phyloP scores from a whole-genome alignment of 306 rosid genomes.

The Pyrus betulifolia region DNA sequence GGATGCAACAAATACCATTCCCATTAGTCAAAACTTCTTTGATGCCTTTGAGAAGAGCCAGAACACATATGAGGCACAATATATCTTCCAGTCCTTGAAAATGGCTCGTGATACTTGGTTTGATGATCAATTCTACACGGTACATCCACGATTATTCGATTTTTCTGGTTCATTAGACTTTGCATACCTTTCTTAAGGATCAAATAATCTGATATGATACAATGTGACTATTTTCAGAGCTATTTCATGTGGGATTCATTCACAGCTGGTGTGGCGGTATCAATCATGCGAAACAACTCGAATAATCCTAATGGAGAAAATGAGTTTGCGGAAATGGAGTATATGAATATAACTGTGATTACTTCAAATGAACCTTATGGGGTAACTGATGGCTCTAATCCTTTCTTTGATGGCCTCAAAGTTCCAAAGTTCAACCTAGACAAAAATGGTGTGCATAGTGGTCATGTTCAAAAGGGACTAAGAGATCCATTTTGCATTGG shows the following conservation, averaged over 20 bases:
- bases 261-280: conserved; percentile 66
- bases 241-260: conserved; percentile 95
- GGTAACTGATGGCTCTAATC: conserved; percentile 73
- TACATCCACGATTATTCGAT: conserved; percentile 17
- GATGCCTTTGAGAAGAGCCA: conserved; percentile 53
- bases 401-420: conserved; percentile 48
- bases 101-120: conserved; percentile 75
- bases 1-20: conserved; percentile 91
- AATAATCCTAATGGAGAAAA: conserved; percentile 43
- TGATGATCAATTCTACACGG: conserved; percentile 53
- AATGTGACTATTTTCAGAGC: conserved; percentile 38
- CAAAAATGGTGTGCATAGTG: conserved; percentile 79
- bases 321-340: conserved; percentile 82
- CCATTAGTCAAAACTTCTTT: conserved; percentile 54
- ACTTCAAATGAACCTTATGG: conserved; percentile 92
- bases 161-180: neutral
- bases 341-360: conserved; percentile 73
- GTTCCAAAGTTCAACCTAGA: conserved; percentile 54
- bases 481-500: conserved; percentile 71
- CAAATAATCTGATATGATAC: conserved; percentile 14
- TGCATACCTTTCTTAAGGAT: conserved; percentile 1
- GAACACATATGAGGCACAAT: conserved; percentile 67
- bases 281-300: conserved; percentile 63
- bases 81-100: conserved; percentile 75
- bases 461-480: conserved; percentile 78